phyloP scores from a whole-genome alignment of 768 basidiomycete genomes.

The Phlebiopsis flavidoalba region DNA sequence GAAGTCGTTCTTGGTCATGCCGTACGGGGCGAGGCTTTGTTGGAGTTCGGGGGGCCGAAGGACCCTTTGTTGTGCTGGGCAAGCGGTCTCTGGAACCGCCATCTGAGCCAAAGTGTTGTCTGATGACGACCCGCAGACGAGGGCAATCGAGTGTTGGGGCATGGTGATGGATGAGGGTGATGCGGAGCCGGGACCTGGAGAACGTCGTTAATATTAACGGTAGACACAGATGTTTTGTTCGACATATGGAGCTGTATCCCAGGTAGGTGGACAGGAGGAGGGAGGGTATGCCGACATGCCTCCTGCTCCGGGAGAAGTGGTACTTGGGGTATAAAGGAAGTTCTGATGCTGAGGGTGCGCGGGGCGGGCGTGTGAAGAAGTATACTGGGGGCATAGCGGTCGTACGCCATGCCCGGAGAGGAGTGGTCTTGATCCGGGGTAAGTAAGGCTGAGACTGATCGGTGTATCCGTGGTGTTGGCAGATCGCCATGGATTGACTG shows the following conservation, averaged over 20 bases:
- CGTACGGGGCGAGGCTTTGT: neutral
- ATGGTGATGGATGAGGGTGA: slow-evolving; percentile 16
- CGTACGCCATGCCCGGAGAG: slow-evolving; percentile 15
- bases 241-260: slow-evolving; percentile 40
- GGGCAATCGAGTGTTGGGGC: slow-evolving; percentile 15
- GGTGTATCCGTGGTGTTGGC: slow-evolving; percentile 5
- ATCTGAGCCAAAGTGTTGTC: slow-evolving; percentile 18
- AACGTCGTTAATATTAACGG: slow-evolving; percentile 37
- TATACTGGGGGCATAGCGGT: slow-evolving; percentile 7
- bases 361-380: slow-evolving; percentile 1
- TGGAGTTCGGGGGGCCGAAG: slow-evolving; percentile 10
- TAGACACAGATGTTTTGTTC: slow-evolving; percentile 24
- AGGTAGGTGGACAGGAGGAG: slow-evolving; percentile 50
- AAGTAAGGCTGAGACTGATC: slow-evolving; percentile 13
- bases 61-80: slow-evolving; percentile 10
- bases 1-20: slow-evolving; percentile 18
- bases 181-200: slow-evolving; percentile 25
- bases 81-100: slow-evolving; percentile 7
- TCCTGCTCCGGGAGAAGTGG: slow-evolving; percentile 40
- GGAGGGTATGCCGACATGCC: slow-evolving; percentile 58
- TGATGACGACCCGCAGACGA: slow-evolving; percentile 24
- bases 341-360: slow-evolving; percentile 12
- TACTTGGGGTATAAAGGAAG: slow-evolving; percentile 28
- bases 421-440: slow-evolving; percentile 13
- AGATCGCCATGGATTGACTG: slow-evolving; percentile 10